Base-by-base conservation (phyloP, 495 filamentous ascomycete species). In the Diplogelasinospora grovesii region DNA sequence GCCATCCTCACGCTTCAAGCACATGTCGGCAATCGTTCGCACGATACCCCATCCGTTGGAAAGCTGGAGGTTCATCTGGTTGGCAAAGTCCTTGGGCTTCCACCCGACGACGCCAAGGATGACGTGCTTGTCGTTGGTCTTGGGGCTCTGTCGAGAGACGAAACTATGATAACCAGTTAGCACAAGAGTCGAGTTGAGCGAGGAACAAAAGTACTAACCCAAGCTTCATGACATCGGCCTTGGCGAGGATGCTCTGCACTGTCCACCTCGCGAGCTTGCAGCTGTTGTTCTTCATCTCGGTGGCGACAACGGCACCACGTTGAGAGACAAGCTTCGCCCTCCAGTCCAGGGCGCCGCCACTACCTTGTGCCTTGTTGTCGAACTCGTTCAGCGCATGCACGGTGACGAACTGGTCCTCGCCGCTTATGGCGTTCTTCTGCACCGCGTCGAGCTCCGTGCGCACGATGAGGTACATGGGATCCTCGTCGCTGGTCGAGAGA, bases 231-330 rank as follows among this genome's bases (percentile, higher is more conserved):
- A 83, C 73, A 60, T 97, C 90, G 14, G 92, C 89, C 66, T 88
- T 89, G 56, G 92, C 89, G 28, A 98, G 77, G 55, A 97, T 95
- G 50, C 81, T 83, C 71, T 98, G 92, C 36, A 87, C 85, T 14
- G 92, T 94, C 92, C 92, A 98, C 53, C 92, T 72, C 23, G 92
- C 93, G 39, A 98, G 79, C 73, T 98, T 98, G 78, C 84, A 90
- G 56, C 79, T 85, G 75, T 98, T 98, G 77, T 98, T 98, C 82
- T 98, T 98, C 92, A 98, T 98, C 66, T 92, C 92, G n/a, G 92
- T 98, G 14, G 92, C 92, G 11, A 98, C 83, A 22, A 97, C 89
- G 20, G 92, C 92, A 73, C 92, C 92, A 43, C 92, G 80, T 70
- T 95, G 88, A 45, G 82, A 85, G 39, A 80, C 82, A 34, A 98